Conservation (phyloP, 164 flowering plant species). For the Kingdonia uniflora region DNA sequence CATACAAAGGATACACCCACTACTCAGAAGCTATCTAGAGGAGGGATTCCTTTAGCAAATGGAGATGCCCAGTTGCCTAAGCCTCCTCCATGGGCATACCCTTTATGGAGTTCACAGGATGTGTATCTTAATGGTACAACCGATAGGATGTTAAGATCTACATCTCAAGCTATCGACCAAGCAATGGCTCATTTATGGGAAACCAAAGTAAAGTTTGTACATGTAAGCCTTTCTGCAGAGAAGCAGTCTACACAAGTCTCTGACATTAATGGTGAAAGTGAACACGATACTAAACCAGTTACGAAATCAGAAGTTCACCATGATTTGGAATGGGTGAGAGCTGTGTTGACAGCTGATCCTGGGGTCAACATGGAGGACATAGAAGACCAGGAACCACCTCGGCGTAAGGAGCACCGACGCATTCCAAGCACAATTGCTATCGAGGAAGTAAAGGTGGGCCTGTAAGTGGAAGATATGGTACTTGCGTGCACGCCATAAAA, state of each 20-base stretch:
- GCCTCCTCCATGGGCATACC: constrained; percentile 99
- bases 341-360: constrained; percentile 81
- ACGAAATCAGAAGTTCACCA: constrained; percentile 11
- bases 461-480: constrained; percentile 18
- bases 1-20: constrained; percentile 45
- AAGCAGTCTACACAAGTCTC: constrained; percentile 16
- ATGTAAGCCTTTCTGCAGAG: constrained; percentile 55
- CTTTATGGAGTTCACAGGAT: constrained; percentile 70
- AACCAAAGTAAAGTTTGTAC: constrained; percentile 80
- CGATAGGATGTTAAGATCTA: constrained; percentile 78
- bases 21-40: constrained; percentile 69
- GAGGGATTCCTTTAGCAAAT: constrained; percentile 96
- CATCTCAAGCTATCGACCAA: constrained; percentile 96
- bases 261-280: constrained; percentile 6
- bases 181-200: constrained; percentile 91
- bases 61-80: constrained; percentile 88
- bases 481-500: neutral
- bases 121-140: constrained; percentile 39
- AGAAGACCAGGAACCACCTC: constrained; percentile 63
- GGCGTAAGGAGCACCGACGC: constrained; percentile 93
- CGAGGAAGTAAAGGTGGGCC: constrained; percentile 91
- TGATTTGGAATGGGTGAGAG: constrained; percentile 76
- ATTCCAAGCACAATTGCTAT: constrained; percentile 98
- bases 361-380: constrained; percentile 84
- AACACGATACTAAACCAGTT: constrained; percentile 5